Evolutionary conservation across 176 grass and related monocot species (phyloP), one percentile per base, ranked within the genome.

Genomic region (Raddia guianensis): DNA sequence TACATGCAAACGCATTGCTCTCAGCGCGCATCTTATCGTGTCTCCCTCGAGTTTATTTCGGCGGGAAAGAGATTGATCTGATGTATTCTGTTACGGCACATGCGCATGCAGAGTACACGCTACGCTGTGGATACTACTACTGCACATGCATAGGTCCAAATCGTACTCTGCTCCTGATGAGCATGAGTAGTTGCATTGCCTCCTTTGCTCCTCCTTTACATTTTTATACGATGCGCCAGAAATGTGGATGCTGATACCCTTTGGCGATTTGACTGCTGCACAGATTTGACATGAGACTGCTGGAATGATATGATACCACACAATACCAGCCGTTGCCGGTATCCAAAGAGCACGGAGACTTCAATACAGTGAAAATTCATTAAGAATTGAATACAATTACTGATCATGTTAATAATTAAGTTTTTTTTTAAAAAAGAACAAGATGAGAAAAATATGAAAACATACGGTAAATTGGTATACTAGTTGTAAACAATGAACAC

Each of bases 1-100:
- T 60, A 55, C 57, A n/a, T 49, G 57, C 49, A 64, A 32, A 34
- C 42, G 27, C 37, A 57, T 18, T 43, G 8, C 43, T 10, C 19
- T 72, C 58, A 34, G 14, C 42, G 27, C 42, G 59, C 60, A 14
- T 35, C 12, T 83, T 32, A 67, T 42, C 66, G 50, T 60, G 42
- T 13, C 77, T 60, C 68, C 51, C 7, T 51, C 59, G 13, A 33
- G 66, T 83, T 55, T 66, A 73, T 78, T 72, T 48, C 40, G 37
- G 18, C 44, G 32, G 16, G 32, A 72, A 37, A 12, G 71, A 51
- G 53, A 52, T 61, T 81, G 85, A 86, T 49, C 69, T 70, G 71
- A 54, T 59, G 33, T n/a, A 27, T 19, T 51, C 27, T 19, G 46
- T 59, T 72, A 42, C 66, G 21, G 35, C 66, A 70, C 78, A 70